Evolutionary conservation across 148 eudicot genomes (phyloP).

Genomic region (Rhododendron ferrugineum): DNA sequence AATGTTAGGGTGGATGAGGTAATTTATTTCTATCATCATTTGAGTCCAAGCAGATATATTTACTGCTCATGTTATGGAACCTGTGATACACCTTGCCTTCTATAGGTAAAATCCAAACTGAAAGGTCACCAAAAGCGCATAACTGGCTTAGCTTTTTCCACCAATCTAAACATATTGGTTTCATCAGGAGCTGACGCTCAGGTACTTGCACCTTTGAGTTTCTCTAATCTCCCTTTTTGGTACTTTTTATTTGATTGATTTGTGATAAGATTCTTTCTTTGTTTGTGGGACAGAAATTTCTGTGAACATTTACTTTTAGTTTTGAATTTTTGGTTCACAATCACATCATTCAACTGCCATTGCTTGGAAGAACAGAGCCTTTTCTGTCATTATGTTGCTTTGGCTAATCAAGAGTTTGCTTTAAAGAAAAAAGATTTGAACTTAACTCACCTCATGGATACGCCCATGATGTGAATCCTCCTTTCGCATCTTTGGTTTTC

Average conservation of each 20-base stretch:
- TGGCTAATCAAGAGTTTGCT: not conserved
- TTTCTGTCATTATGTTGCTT: not conserved
- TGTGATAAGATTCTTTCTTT: not conserved
- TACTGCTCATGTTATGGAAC: not conserved
- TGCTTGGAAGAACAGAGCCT: not conserved
- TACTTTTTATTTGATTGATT: not conserved
- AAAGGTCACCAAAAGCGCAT: constrained; percentile 79
- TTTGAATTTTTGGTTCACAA: not conserved
- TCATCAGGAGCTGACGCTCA: constrained; percentile 97
- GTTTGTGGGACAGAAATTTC: not conserved
- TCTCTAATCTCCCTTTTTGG: not conserved
- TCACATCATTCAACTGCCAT: not conserved
- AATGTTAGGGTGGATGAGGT: constrained; percentile 98
- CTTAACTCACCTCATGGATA: not conserved
- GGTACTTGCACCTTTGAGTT: constrained; percentile 27
- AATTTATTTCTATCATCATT: constrained; percentile 8
- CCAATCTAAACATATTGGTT: constrained; percentile 58
- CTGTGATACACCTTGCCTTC: not conserved
- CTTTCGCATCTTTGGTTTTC: not conserved
- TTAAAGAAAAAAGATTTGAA: not conserved
- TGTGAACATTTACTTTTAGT: not conserved
- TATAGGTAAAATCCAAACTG: constrained; percentile 64
- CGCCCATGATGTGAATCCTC: not conserved
- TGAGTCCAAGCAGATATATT: not conserved
- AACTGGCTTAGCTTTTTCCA: constrained; percentile 79